Conservation (phyloP, 1,139 yeast species). For the Saccharomyces hybrid region DNA sequence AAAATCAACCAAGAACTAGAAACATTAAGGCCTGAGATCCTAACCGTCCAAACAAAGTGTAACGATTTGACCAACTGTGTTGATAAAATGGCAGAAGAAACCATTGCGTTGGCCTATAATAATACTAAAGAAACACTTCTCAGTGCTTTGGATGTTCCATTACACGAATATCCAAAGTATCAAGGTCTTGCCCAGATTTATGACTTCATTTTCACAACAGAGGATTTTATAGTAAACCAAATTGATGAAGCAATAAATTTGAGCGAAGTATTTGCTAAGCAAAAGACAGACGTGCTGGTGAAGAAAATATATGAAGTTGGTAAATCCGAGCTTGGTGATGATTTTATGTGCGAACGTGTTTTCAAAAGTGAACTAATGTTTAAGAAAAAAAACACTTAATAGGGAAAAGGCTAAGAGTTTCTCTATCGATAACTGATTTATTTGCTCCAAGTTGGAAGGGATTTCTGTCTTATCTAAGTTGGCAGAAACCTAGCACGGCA, state of each 20-base stretch:
- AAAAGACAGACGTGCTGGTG: slow-evolving; percentile 51
- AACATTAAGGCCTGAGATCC: slow-evolving; percentile 57
- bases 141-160: slow-evolving; percentile 53
- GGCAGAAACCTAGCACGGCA: slow-evolving; percentile 21
- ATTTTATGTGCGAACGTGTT: slow-evolving; percentile 52
- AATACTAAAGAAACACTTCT: slow-evolving; percentile 50
- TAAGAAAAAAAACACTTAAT: slow-evolving; percentile 59
- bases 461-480: slow-evolving; percentile 33
- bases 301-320: slow-evolving; percentile 60
- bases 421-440: slow-evolving; percentile 60
- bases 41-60: slow-evolving; percentile 46
- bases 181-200: slow-evolving; percentile 58
- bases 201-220: slow-evolving; percentile 65
- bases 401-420: slow-evolving; percentile 50
- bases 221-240: slow-evolving; percentile 56
- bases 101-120: slow-evolving; percentile 54
- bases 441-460: slow-evolving; percentile 68
- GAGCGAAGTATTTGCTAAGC: slow-evolving; percentile 65
- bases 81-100: slow-evolving; percentile 53
- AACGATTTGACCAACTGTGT: slow-evolving; percentile 51
- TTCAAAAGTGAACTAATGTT: slow-evolving; percentile 83
- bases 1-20: slow-evolving; percentile 43
- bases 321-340: slow-evolving; percentile 48
- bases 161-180: slow-evolving; percentile 48
- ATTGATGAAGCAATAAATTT: slow-evolving; percentile 55